Conservation (phyloP, 2,329 filamentous ascomycete species). For the Colletotrichum chlorophyti region DNA sequence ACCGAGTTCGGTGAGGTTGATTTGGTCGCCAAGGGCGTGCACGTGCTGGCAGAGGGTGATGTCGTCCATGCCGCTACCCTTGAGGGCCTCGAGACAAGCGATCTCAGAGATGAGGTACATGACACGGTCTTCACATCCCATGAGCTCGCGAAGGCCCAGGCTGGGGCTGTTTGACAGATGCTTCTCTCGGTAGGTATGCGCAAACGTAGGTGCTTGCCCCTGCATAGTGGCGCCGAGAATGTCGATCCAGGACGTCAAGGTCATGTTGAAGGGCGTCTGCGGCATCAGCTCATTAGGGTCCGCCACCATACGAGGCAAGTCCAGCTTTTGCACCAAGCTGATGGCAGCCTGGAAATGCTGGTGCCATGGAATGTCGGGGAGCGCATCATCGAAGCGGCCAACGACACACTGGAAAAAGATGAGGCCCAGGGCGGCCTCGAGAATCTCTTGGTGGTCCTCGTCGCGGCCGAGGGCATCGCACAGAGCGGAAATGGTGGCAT, state of each 20-base stretch:
- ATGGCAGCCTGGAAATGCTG: slow-evolving; percentile 94
- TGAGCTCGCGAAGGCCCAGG: slow-evolving; percentile 84
- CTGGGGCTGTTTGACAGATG: slow-evolving; percentile 74
- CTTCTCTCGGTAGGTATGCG: slow-evolving; percentile 95
- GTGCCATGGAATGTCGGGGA: slow-evolving; percentile 95
- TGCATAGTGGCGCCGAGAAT: slow-evolving; percentile 94
- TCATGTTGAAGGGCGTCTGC: slow-evolving; percentile 93
- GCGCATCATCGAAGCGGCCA: slow-evolving; percentile 80
- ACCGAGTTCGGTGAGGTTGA: slow-evolving; percentile 78
- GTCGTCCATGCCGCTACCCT: slow-evolving; percentile 82
- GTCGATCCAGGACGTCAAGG: slow-evolving; percentile 92
- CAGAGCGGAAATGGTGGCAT: slow-evolving; percentile 83
- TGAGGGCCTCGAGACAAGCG: slow-evolving; percentile 90
- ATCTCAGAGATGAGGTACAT: slow-evolving; percentile 99
- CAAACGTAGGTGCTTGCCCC: slow-evolving; percentile 84
- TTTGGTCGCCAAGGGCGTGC: slow-evolving; percentile 83
- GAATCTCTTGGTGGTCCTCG: slow-evolving; percentile 83
- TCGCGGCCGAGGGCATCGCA: slow-evolving; percentile 83
- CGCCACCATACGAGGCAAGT: slow-evolving; percentile 74
- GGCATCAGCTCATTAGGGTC: slow-evolving; percentile 63
- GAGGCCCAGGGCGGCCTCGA: slow-evolving; percentile 92
- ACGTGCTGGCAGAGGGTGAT: slow-evolving; percentile 89
- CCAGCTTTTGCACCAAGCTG: slow-evolving; percentile 83
- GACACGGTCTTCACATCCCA: slow-evolving; percentile 96
- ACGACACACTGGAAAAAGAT: slow-evolving; percentile 97